These are phyloP conservation scores for Harrya chromipes DNA, from an alignment of 768 basidiomycete species.

Conservation along the genomic window DNA sequence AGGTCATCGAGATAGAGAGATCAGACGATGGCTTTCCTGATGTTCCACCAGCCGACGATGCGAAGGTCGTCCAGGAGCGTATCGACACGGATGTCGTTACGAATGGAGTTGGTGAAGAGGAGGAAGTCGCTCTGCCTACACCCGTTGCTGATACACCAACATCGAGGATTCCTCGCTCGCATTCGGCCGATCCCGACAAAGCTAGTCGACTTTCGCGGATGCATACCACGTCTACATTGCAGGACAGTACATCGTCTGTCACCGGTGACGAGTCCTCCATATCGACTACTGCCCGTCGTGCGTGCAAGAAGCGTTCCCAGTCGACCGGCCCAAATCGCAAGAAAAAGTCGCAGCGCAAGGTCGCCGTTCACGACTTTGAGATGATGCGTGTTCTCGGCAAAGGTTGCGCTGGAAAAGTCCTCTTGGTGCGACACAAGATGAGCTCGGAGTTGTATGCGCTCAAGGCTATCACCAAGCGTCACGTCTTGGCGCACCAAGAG, in stretches of 20 bases:
- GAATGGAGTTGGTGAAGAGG: slow-evolving; percentile 26
- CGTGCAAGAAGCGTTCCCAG: slow-evolving; percentile 54
- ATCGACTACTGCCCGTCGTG: slow-evolving; percentile 48
- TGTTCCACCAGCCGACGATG: slow-evolving; percentile 5
- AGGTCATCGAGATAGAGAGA: slow-evolving; percentile 22
- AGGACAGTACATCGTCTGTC: slow-evolving; percentile 53
- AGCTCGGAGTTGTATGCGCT: slow-evolving; percentile 79
- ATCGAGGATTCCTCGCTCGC: slow-evolving; percentile 66
- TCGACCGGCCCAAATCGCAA: slow-evolving; percentile 49
- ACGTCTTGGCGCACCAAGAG: slow-evolving; percentile 96
- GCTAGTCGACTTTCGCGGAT: slow-evolving; percentile 55
- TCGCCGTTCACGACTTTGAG: slow-evolving; percentile 89
- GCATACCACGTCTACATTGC: slow-evolving; percentile 51
- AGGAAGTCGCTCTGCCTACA: slow-evolving; percentile 34
- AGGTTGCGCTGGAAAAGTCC: slow-evolving; percentile 95
- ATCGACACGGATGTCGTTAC: slow-evolving; percentile 23
- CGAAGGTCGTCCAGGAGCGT: slow-evolving; percentile 5
- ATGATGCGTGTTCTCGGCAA: slow-evolving; percentile 96
- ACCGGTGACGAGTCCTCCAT: slow-evolving; percentile 72
- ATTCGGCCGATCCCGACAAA: slow-evolving; percentile 76
- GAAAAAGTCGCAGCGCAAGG: slow-evolving; percentile 61
- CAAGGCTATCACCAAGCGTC: slow-evolving; percentile 97
- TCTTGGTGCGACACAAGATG: slow-evolving; percentile 81
- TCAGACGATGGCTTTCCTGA: slow-evolving; percentile 21
- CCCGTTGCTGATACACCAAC: slow-evolving; percentile 36